Evolutionary conservation across 2,329 filamentous ascomycete species (phyloP).

Genomic region (Didymella glomerata): DNA sequence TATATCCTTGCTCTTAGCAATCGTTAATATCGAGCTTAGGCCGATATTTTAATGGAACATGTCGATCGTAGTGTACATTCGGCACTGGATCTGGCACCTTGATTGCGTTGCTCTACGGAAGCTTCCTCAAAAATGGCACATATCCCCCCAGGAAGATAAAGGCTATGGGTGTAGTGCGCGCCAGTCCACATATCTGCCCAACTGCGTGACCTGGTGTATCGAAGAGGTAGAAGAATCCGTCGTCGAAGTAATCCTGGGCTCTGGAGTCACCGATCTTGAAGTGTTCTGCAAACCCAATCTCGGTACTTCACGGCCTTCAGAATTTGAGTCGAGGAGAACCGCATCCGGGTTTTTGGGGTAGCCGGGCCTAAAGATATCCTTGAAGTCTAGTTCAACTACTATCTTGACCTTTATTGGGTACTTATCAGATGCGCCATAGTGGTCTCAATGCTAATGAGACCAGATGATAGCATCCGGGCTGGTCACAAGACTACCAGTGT

Average conservation of each 20-base stretch:
- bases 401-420: neutral
- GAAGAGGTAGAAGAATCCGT: slow-evolving; percentile 63
- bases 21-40: too few species aligned
- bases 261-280: slow-evolving; percentile 54
- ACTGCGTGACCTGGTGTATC: slow-evolving; percentile 62
- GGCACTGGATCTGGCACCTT: neutral
- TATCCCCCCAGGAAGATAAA: slow-evolving; percentile 20
- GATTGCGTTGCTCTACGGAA: slow-evolving; percentile 26
- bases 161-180: slow-evolving; percentile 40
- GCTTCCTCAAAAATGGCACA: slow-evolving; percentile 30
- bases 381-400: neutral
- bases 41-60: neutral
- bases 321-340: neutral
- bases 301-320: too few species aligned
- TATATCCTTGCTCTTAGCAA: too few species aligned
- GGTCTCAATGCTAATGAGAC: neutral
- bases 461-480: neutral
- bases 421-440: neutral
- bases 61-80: neutral
- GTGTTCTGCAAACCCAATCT: slow-evolving; percentile 12
- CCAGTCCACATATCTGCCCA: slow-evolving; percentile 58
- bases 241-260: slow-evolving; percentile 62
- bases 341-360: neutral
- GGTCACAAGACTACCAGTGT: neutral
- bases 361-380: neutral